Conservation (phyloP, 2,329 filamentous ascomycete genomes). For the Acarospora socialis region DNA sequence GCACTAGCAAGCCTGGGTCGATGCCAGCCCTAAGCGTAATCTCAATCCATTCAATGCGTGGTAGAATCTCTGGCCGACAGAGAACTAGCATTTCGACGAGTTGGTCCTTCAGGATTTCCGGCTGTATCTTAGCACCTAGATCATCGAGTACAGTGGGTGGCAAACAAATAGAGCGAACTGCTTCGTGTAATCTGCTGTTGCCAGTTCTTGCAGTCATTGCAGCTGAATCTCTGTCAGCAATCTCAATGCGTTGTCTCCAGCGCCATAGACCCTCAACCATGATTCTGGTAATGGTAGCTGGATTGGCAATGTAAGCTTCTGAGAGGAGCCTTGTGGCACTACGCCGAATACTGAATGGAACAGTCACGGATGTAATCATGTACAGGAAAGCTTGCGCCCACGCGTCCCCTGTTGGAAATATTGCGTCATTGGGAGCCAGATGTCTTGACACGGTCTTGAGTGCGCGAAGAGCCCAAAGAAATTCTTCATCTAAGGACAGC, state of each 20-base stretch:
- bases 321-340: constrained; percentile 49
- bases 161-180: constrained; percentile 50
- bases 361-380: constrained; percentile 48
- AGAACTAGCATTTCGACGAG: constrained; percentile 66
- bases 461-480: constrained; percentile 61
- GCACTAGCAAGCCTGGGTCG: constrained; percentile 68
- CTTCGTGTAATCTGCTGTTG: constrained; percentile 46
- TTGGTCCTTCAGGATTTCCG: constrained; percentile 47
- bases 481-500: constrained; percentile 56
- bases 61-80: constrained; percentile 62
- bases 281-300: constrained; percentile 44
- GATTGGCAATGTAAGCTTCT: constrained; percentile 46
- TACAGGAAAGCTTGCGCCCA: constrained; percentile 86
- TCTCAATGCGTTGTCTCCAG: constrained; percentile 55
- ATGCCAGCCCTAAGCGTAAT: constrained; percentile 63
- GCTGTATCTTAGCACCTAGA: constrained; percentile 29
- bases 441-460: constrained; percentile 40
- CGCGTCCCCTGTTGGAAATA: constrained; percentile 42
- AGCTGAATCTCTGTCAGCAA: constrained; percentile 64
- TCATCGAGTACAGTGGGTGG: constrained; percentile 34
- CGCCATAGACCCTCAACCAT: constrained; percentile 65
- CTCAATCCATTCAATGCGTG: constrained; percentile 75
- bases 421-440: too few species aligned
- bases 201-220: constrained; percentile 51
- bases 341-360: constrained; percentile 50